Evolutionary conservation across 371 early-diverging fungal species (phyloP).

Genomic region (Apophysomyces elegans): DNA sequence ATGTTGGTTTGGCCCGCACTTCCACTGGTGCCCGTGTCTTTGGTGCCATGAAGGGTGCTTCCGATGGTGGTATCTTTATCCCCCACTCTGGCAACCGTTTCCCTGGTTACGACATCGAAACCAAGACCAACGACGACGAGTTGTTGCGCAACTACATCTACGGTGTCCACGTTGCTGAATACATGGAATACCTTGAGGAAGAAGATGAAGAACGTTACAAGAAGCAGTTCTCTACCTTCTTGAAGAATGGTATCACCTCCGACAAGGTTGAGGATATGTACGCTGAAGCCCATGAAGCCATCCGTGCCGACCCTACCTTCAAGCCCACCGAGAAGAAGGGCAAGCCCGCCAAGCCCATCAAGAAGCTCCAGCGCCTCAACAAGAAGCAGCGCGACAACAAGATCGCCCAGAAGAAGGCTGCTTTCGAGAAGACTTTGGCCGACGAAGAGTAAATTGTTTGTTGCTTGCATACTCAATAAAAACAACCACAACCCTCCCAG

Average conservation of each 20-base stretch:
- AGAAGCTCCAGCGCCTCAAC: conserved; percentile 80
- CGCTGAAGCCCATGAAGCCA: conserved; percentile 92
- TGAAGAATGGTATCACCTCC: conserved; percentile 89
- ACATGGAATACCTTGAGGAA: conserved; percentile 98
- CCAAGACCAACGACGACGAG: conserved; percentile 95
- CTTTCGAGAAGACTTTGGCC: conserved; percentile 58
- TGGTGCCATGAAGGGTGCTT: conserved; percentile 99
- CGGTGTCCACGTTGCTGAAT: conserved; percentile 98
- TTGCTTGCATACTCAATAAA: conserved; percentile 15
- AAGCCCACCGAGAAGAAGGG: conserved; percentile 75
- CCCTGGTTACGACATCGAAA: conserved; percentile 95
- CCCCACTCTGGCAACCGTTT: conserved; percentile 99
- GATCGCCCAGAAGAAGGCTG: conserved; percentile 90
- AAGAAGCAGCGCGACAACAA: conserved; percentile 89
- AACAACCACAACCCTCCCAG: neutral
- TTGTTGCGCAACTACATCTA: conserved; percentile 98
- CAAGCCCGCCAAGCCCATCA: conserved; percentile 63
- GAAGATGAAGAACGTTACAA: conserved; percentile 99
- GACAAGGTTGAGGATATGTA: conserved; percentile 97
- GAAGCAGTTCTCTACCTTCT: conserved; percentile 96
- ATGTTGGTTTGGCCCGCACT: conserved; percentile 99
- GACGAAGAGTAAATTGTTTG: conserved; percentile 19
- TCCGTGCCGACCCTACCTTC: conserved; percentile 88
- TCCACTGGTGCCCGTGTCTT: conserved; percentile 99
- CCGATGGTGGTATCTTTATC: conserved; percentile 98